Conservation (phyloP, 2,329 filamentous ascomycete genomes). For the Paecilomyces dactylethromorphus region DNA sequence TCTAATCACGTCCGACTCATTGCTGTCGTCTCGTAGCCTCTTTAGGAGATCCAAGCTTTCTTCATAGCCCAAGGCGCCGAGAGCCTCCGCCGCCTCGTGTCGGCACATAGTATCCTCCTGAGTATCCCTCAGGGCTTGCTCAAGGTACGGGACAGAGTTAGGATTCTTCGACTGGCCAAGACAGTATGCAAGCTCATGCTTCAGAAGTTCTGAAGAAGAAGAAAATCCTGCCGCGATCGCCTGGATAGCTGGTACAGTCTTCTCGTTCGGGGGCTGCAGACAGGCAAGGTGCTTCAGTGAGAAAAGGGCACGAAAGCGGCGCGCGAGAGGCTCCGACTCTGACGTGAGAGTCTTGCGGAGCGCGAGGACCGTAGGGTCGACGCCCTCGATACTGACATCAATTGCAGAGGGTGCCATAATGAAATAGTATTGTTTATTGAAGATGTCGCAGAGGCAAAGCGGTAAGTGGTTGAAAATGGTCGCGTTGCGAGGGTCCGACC, state of each 20-base stretch:
- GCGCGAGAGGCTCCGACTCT: constrained; percentile 73
- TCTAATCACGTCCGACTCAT: constrained; percentile 72
- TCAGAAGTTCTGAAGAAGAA: constrained; percentile 81
- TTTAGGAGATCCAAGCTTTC: constrained; percentile 68
- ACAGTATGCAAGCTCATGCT: constrained; percentile 96
- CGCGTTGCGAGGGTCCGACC: not conserved
- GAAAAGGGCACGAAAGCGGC: constrained; percentile 93
- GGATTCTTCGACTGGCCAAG: constrained; percentile 81
- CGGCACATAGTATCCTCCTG: constrained; percentile 91
- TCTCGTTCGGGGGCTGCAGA: constrained; percentile 50
- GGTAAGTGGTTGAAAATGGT: not conserved
- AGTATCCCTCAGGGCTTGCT: constrained; percentile 66
- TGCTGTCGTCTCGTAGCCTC: constrained; percentile 64
- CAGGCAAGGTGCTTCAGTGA: constrained; percentile 90
- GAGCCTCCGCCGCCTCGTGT: constrained; percentile 91
- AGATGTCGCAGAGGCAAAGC: not conserved
- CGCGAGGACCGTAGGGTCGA: constrained; percentile 33
- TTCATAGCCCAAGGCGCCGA: constrained; percentile 75
- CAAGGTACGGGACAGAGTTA: constrained; percentile 66
- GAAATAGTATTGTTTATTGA: constrained; percentile 2
- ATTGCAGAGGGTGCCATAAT: constrained; percentile 27
- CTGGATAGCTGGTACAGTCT: constrained; percentile 58
- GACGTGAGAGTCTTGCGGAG: constrained; percentile 68
- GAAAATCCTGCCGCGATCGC: constrained; percentile 84
- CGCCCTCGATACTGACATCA: constrained; percentile 12